Base-by-base conservation (phyloP, 2,329 filamentous ascomycete genomes). In the Camillea tinctor region DNA sequence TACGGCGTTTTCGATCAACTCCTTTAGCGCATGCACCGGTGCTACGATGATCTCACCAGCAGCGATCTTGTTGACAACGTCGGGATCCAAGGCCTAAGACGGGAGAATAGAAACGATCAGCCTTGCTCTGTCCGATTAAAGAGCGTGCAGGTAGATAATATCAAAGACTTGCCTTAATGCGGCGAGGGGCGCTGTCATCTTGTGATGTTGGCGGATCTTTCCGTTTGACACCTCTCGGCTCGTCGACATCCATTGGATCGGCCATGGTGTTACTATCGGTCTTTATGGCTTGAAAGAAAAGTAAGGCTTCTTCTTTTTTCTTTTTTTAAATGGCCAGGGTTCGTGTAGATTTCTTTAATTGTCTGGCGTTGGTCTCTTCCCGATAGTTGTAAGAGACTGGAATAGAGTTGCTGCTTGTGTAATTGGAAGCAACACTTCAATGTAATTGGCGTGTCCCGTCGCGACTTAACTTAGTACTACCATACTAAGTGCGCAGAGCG, bases 21-120 rank as follows among this genome's bases (percentile, higher is more conserved):
- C 95, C 76, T 99, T 99, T 59, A 99, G 77, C 2, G 96, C 95
- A 75, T 99, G 92, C 24, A 97, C 93, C 0, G 95, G 96, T 1
- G 95, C 94, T 54, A 99, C 93, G 62, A 99, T 99, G 69, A 99
- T 99, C 75, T 99, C 95, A 20, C 95, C 95, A 0, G 95, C 95
- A 0, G 95, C 95, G 67, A 99, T 99, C 75, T 98, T 99, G 81
- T 98, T 99, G 66, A 99, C 91, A 21, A 99, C 95, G 78, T 95
- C 90, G 64, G 91, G 88, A 70, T 96, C 91, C 23, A 99, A 84
- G 15, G 94, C 90, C 88, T 96, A 60, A 4, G 59, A 5, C 36
- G 11, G 36, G 54, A 44, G 7, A 49, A n/a, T n/a, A n/a, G 50
- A 9, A 50, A 55, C 8, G n/a, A 64, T 70, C 54, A 70, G 68